Base-by-base conservation (phyloP, 2,329 filamentous ascomycete genomes). In the Alternaria atra region DNA sequence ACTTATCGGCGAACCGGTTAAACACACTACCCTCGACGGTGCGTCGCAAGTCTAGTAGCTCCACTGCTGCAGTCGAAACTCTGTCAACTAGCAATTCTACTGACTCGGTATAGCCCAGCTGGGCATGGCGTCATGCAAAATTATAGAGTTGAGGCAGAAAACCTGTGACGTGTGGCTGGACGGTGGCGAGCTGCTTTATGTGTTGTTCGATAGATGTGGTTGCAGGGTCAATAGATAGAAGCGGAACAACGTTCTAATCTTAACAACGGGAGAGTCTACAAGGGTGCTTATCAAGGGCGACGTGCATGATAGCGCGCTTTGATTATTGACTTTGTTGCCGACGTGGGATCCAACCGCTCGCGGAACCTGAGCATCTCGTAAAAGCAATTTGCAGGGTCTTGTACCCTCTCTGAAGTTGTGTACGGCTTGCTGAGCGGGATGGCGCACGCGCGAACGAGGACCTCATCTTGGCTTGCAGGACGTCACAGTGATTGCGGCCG, bases 91-190 rank as follows among this genome's bases (percentile, higher is more conserved):
- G 43, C 23, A 60, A n/a, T 6, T 34, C 6, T 6, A 13, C 54
- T 58, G 35, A 35, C 54, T 61, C 54, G n/a, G 29, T 30, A 27
- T 39, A 43, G 15, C 58, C 48, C n/a, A 37, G 42, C 34, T 46
- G 35, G 25, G 48, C 29, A 58, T 58, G 23, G 47, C 46, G 42
- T 52, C 42, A 58, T 58, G 58, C 48, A 53, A 57, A 44, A 30
- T 39, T 44, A 39, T 29, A 55, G 34, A 44, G 30, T 59, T 23
- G 51, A 55, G 43, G 40, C 32, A 52, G 27, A 48, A 40, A 42
- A 32, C 25, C 43, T 61, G 58, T 44, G 54, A 61, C 58, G 34
- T 61, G 58, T 61, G 54, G 54, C 58, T 61, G 43, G 40, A 34
- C 42, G 13, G 54, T 58, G 54, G 58, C 54, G 54, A 61, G 46